Evolutionary conservation across 1,284 basidiomycete genomes (phyloP), one percentile per base, ranked within the genome.

Genomic region (Sphagnurus paluster): DNA sequence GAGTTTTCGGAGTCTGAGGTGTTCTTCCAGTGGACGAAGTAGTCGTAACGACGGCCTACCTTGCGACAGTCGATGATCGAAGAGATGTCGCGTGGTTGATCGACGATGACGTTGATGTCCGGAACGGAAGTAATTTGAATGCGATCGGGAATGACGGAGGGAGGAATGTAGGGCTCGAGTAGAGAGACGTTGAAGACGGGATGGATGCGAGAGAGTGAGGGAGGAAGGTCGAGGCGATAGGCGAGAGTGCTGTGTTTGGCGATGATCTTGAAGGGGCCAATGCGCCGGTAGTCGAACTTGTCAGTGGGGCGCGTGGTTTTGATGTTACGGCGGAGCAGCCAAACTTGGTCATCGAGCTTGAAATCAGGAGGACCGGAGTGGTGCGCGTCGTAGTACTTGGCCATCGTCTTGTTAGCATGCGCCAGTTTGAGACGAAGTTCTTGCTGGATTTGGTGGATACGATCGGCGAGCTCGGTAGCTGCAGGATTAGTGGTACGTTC

Each of bases 161-260:
- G 25, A 2, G 39, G 17, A 10, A 17, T 37, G 32, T 42, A 42
- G 11, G 46, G 39, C 25, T 42, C 39, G 7, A 75, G 63, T 13
- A 68, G 62, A 1, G 64, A 68, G 21, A 67, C 59, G 50, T 75
- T 63, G 58, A 76, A 76, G 9, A 75, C 68, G 5, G 66, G 65
- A 43, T 68, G 62, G 8, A 68, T 46, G 1, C 54, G 49, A 24
- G 64, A 63, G 10, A 68, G 52, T 46, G 64, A 61, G 10, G 57
- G 41, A 28, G 66, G 67, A 19, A 69, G 60, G 26, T 62, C 55
- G 14, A 73, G 61, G 36, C 46, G 55, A 49, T 56, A 67, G 2
- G 62, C 41, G n/a, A 52, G 46, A 5, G 56, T 37, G 29, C 58
- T 56, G 25, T 62, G 30, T 33, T 53, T 42, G 3, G 42, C 37